A percentile compares a stretch with the other conserved stretches of the same genome.
Evolutionary conservation across 164 flowering plant species (phyloP).

Genomic region (Piper longum): DNA sequence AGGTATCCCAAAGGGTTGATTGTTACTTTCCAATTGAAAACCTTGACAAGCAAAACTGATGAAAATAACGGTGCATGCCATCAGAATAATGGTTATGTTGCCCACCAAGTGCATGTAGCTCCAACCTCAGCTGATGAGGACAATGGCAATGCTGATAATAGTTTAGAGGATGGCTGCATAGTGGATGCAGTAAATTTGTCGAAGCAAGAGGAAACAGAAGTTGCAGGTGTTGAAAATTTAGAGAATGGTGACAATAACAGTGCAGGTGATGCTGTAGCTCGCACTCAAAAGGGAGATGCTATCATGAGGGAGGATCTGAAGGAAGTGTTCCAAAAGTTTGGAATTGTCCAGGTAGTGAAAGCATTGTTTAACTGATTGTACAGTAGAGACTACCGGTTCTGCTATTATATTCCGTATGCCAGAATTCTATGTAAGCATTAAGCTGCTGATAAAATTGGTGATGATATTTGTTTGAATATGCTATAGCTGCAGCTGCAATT

Average conservation of each 20-base stretch:
- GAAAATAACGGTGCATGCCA: conserved; percentile 19
- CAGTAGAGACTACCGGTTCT: background rate
- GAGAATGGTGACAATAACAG: conserved; percentile 13
- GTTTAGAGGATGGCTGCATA: conserved; percentile 9
- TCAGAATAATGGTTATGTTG: conserved; percentile 12
- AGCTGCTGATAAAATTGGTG: background rate
- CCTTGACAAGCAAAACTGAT: conserved; percentile 16
- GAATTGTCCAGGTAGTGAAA: conserved; percentile 63
- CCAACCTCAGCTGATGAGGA: conserved; percentile 15
- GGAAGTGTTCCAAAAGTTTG: conserved; percentile 49
- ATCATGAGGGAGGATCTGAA: conserved; percentile 83
- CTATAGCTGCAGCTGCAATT: background rate
- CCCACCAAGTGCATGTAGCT: conserved; percentile 10
- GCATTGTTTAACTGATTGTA: background rate
- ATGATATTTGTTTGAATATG: background rate
- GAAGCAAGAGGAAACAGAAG: background rate
- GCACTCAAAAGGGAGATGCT: conserved; percentile 25
- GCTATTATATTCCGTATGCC: background rate
- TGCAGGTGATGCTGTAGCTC: background rate
- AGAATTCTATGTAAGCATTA: background rate
- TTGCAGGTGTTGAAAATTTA: conserved; percentile 5
- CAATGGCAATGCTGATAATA: conserved; percentile 11
- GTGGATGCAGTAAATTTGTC: conserved; percentile 10
- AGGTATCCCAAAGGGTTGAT: conserved; percentile 91
- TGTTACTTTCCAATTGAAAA: conserved; percentile 63